These are phyloP conservation scores for Naumovozyma castellii DNA, from an alignment of 805 yeast genomes.

Conservation along the genomic window DNA sequence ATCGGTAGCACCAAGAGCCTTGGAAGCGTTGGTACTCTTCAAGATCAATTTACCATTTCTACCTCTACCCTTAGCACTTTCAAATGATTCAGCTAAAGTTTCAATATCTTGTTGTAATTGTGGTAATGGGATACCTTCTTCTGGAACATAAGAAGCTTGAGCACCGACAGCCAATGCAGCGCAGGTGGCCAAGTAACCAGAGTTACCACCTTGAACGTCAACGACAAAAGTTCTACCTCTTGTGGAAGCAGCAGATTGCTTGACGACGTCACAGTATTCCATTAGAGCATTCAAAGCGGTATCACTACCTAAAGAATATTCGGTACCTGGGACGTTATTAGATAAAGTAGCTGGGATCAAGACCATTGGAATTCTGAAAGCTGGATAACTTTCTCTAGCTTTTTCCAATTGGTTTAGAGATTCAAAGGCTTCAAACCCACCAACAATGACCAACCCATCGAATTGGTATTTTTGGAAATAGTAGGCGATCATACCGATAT, in stretches of 20 bases:
- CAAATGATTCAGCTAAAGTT: slow-evolving; percentile 48
- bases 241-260: slow-evolving; percentile 70
- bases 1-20: slow-evolving; percentile 56
- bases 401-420: slow-evolving; percentile 57
- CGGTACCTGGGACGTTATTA: slow-evolving; percentile 75
- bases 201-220: slow-evolving; percentile 80
- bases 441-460: slow-evolving; percentile 65
- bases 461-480: slow-evolving; percentile 58
- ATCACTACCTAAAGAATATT: slow-evolving; percentile 67
- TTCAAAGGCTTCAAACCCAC: slow-evolving; percentile 76
- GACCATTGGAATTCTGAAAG: slow-evolving; percentile 69
- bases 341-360: slow-evolving; percentile 73
- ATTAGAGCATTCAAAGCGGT: slow-evolving; percentile 65
- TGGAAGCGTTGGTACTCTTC: slow-evolving; percentile 60
- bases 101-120: slow-evolving; percentile 59
- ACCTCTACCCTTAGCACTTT: slow-evolving; percentile 52
- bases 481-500: slow-evolving; percentile 63
- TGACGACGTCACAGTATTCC: slow-evolving; percentile 68
- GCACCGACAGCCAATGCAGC: slow-evolving; percentile 66
- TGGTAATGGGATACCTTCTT: slow-evolving; percentile 50
- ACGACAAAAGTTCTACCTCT: slow-evolving; percentile 73
- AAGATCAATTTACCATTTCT: slow-evolving; percentile 62
- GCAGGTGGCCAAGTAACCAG: slow-evolving; percentile 67
- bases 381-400: slow-evolving; percentile 54
- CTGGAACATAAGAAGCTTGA: slow-evolving; percentile 68